These are phyloP conservation scores for Hanseniaspora nectarophila DNA, from an alignment of 805 yeast species.

Conservation along the genomic window DNA sequence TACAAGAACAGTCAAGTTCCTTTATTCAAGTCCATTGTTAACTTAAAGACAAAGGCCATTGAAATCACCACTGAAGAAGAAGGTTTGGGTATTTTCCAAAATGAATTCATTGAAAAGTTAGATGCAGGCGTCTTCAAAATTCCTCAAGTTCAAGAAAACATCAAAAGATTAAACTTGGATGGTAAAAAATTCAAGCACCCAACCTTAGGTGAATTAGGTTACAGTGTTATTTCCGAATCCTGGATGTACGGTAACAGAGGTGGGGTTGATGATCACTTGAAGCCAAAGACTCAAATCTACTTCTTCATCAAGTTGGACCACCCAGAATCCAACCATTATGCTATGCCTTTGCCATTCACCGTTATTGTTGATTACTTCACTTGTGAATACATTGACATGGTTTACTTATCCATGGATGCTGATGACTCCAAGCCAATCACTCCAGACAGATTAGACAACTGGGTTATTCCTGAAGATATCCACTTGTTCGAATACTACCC, in stretches of 20 bases:
- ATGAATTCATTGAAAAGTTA: conserved; percentile 46
- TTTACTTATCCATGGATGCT: conserved; percentile 58
- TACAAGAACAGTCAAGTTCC: conserved; percentile 39
- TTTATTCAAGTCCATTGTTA: conserved; percentile 61
- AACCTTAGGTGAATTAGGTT: conserved; percentile 19
- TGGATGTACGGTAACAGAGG: conserved; percentile 68
- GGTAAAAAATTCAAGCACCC: conserved; percentile 25
- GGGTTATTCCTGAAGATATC: conserved; percentile 39
- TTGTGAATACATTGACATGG: conserved; percentile 55
- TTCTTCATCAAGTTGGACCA: conserved; percentile 63
- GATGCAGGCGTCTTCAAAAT: conserved; percentile 42
- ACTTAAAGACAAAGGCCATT: conserved; percentile 50
- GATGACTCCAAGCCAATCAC: conserved; percentile 33
- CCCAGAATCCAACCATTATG: conserved; percentile 63
- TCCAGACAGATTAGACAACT: conserved; percentile 5
- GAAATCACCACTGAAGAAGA: conserved; percentile 48
- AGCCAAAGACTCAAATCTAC: conserved; percentile 56
- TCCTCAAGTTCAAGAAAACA: conserved; percentile 51
- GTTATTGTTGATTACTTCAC: conserved; percentile 59
- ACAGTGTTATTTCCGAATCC: conserved; percentile 51
- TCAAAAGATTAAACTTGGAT: conserved; percentile 57
- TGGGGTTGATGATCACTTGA: conserved; percentile 44
- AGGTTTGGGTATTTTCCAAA: conserved; percentile 58
- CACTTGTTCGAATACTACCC: conserved; percentile 68
- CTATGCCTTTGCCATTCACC: conserved; percentile 59